Percentiles rank a stretch among this genome's conserved stretches.
phyloP scores from a whole-genome alignment of 2,329 filamentous ascomycete species.

The Colletotrichum euphorbiae region DNA sequence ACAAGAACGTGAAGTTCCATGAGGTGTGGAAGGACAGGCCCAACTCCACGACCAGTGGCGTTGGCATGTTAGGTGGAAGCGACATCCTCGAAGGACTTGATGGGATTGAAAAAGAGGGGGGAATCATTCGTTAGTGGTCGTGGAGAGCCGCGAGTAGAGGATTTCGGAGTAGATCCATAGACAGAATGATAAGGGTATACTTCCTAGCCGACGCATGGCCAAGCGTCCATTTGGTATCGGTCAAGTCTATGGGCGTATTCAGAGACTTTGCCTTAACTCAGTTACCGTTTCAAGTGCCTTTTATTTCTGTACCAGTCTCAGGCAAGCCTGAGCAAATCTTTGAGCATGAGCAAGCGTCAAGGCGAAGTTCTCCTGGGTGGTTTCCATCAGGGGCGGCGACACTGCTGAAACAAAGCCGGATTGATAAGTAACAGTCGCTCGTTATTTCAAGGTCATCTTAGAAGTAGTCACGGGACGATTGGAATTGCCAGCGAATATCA shows the following conservation, averaged over 20 bases:
- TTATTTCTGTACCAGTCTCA: too few relatives aligned
- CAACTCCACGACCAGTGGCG: constrained; percentile 62
- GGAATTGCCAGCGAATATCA: too few relatives aligned
- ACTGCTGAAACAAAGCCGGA: constrained; percentile 1
- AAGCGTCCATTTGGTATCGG: neutral
- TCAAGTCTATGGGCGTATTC: too few relatives aligned
- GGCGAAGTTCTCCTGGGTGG: neutral
- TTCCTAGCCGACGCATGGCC: neutral
- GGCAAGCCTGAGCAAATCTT: neutral
- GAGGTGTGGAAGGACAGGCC: constrained; percentile 85
- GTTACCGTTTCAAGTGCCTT: too few relatives aligned
- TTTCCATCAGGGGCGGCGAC: neutral
- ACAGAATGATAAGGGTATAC: constrained; percentile 2
- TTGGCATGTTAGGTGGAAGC: constrained; percentile 80
- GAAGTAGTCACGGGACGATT: too few relatives aligned
- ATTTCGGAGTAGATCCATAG: constrained; percentile 15
- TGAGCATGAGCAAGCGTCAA: neutral
- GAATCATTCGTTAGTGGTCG: constrained; percentile 70
- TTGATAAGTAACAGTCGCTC: too few relatives aligned
- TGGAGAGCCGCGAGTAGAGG: constrained; percentile 47
- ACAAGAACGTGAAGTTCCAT: constrained; percentile 94
- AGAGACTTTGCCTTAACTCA: too few relatives aligned
- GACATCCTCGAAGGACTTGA: constrained; percentile 86
- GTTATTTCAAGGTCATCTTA: too few relatives aligned
- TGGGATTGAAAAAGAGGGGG: constrained; percentile 80